These are phyloP conservation scores for Tricholomella constricta DNA, from an alignment of 768 basidiomycete genomes.

Conservation along the genomic window DNA sequence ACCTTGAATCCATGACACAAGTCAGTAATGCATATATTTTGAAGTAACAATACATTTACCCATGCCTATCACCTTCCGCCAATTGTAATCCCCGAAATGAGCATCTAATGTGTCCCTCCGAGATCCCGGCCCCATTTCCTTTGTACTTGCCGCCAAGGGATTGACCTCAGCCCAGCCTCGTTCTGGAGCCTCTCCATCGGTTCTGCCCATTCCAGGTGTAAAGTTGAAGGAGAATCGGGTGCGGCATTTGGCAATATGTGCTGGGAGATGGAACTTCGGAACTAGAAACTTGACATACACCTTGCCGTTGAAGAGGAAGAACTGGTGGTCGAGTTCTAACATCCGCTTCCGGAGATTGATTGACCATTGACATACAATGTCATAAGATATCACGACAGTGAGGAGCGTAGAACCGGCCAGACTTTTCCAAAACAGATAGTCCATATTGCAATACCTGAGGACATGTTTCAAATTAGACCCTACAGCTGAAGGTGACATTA, in stretches of 20 bases:
- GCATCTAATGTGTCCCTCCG: too few relatives aligned
- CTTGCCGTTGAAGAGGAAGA: not conserved
- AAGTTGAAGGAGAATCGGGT: too few relatives aligned
- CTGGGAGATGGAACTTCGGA: constrained; percentile 33
- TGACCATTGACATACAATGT: constrained; percentile 30
- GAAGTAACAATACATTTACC: too few relatives aligned
- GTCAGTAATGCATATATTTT: too few relatives aligned
- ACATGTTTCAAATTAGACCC: too few relatives aligned
- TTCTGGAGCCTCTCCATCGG: too few relatives aligned
- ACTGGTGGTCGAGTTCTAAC: not conserved
- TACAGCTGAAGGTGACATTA: too few relatives aligned
- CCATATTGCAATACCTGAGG: constrained; percentile 18
- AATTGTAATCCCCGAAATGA: too few relatives aligned
- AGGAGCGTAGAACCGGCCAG: constrained; percentile 7
- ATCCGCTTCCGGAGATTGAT: constrained; percentile 19
- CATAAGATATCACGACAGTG: constrained; percentile 21
- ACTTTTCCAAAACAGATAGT: constrained; percentile 20
- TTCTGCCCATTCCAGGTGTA: too few relatives aligned
- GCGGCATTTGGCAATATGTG: too few relatives aligned
- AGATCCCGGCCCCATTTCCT: constrained; percentile 28
- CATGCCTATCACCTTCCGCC: too few relatives aligned
- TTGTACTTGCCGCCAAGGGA: constrained; percentile 14
- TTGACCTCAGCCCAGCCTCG: constrained; percentile 25
- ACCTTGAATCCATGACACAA: too few relatives aligned
- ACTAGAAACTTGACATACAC: constrained; percentile 15